A percentile compares a stretch with the other conserved stretches of the same genome.
Evolutionary conservation across 192 early-diverging fungal genomes (phyloP).

Genomic region (Entophlyctis luteolus): DNA sequence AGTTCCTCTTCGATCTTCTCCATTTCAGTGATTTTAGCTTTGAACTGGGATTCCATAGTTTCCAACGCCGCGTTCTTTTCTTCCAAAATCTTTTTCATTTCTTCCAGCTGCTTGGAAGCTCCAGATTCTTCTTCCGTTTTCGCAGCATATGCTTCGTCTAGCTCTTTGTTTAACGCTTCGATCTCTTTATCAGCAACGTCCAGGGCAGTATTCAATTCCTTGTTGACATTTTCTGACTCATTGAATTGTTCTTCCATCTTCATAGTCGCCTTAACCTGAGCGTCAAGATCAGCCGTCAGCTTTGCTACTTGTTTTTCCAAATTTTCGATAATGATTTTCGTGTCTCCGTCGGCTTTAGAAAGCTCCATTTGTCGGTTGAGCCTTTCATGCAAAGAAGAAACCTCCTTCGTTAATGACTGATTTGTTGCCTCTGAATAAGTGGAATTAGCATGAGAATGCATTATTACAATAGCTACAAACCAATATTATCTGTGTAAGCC

Average conservation of each 20-base stretch:
- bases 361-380: conserved; percentile 3
- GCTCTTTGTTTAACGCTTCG: conserved; percentile 12
- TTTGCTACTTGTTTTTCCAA: background rate
- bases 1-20: conserved; percentile 1
- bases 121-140: background rate
- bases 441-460: too few relatives aligned
- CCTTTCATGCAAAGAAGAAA: conserved; percentile 3
- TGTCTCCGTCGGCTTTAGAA: conserved; percentile 17
- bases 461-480: background rate
- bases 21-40: background rate
- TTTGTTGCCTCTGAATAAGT: conserved; percentile 13
- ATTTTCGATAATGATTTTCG: background rate
- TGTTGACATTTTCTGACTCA: conserved; percentile 16
- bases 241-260: background rate
- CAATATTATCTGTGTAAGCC: background rate
- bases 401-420: conserved; percentile 9
- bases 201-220: conserved; percentile 13
- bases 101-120: background rate
- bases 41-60: background rate
- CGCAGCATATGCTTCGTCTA: conserved; percentile 1
- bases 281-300: background rate
- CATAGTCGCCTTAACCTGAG: background rate
- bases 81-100: background rate
- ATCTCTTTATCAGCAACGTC: conserved; percentile 20
- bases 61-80: conserved; percentile 4